Evolutionary conservation across 352 stramenopile species (phyloP), one percentile per base, ranked within the genome.

Genomic region (Labyrinthula sp.): DNA sequence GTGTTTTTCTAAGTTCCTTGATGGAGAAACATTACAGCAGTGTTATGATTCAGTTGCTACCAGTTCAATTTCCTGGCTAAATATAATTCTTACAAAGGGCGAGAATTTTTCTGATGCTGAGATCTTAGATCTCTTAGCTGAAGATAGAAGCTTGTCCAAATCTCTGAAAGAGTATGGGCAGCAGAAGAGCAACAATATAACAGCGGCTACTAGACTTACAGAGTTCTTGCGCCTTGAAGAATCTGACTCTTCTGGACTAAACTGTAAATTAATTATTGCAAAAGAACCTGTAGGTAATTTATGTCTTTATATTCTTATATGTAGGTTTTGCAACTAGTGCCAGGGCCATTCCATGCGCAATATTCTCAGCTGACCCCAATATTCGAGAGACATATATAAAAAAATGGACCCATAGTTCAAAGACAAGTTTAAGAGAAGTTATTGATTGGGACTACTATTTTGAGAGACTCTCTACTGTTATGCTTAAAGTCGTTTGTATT

Each of bases 401-500:
- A 58, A 7, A 62, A 72, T 30, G 69, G 63, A 30, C 63, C 93
- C 46, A 68, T n/a, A n/a, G n/a, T n/a, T n/a, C n/a, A n/a, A n/a
- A n/a, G n/a, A n/a, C n/a, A n/a, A n/a, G n/a, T n/a, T n/a, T n/a
- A n/a, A n/a, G 85, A 2, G 78, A 82, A 27, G 75, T 97, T 45
- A 60, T 96, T 10, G 89, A 99, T 64, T 99, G 89, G 89, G 77
- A 94, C 47, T 97, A 99, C 57, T 99, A 99, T 62, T 61, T 67
- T 10, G 71, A 88, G 17, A 66, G 79, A 27, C 60, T 91, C 2
- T 68, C 62, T 14, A 85, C 75, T 24, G 92, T 79, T 0, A 85
- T 99, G 25, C 85, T 92, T 40, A 99, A 99, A 60, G 97, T 97
- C 62, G 95, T 99, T 52, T 96, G 83, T 6, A 91, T 99, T 30